Conservation (phyloP, 179 eudicot genomes). For the Nepenthes alata region DNA sequence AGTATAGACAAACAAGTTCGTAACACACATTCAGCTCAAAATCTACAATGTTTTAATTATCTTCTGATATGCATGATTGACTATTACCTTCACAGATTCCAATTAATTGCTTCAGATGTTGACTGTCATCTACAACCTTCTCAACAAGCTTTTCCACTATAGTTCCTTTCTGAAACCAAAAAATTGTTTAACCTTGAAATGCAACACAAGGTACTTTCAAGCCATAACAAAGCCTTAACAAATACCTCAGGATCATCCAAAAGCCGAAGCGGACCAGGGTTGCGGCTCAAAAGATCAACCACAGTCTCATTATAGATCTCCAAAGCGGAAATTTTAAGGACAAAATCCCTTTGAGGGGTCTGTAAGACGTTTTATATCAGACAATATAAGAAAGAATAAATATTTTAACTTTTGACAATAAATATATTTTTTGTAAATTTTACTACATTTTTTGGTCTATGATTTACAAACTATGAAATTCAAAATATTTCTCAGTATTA, state of each 20-base stretch:
- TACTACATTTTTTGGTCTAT: too few species aligned
- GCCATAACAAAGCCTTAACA: conserved; percentile 2
- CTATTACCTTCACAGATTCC: conserved; percentile 33
- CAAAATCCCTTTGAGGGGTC: conserved; percentile 56
- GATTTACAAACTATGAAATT: too few species aligned
- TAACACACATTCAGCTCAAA: neutral
- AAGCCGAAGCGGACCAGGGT: conserved; percentile 79
- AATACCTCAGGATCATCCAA: conserved; percentile 96
- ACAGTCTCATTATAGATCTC: conserved; percentile 96
- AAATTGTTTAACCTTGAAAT: conserved; percentile 2
- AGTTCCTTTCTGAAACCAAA: conserved; percentile 36
- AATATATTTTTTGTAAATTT: too few species aligned
- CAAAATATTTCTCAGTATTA: too few species aligned
- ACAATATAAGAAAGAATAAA: neutral
- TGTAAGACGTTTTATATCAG: conserved; percentile 15
- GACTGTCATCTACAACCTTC: conserved; percentile 26
- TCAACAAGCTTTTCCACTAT: conserved; percentile 36
- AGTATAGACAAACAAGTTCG: too few species aligned
- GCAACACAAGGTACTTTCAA: neutral
- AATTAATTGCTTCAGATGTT: conserved; percentile 32
- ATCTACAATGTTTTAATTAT: neutral
- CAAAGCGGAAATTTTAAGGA: conserved; percentile 66
- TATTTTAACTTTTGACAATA: neutral
- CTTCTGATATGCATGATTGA: neutral
- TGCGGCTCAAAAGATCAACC: conserved; percentile 69